Conservation (phyloP, 768 basidiomycete species). For the Neoboletus brunneissimus region DNA sequence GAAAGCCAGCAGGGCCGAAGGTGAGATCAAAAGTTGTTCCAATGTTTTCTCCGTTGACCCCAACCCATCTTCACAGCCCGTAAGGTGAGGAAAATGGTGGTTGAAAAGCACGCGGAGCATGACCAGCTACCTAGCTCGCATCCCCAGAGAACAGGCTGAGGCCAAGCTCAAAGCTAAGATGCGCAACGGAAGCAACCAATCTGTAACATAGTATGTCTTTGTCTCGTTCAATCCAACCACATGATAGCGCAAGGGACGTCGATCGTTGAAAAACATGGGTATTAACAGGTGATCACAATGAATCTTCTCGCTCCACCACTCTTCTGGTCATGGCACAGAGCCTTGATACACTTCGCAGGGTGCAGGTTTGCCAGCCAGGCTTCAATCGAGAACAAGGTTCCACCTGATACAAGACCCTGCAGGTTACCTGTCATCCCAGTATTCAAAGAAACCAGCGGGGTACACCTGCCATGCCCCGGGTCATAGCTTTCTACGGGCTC, state of each 20-base stretch:
- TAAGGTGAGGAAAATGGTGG: slow-evolving; percentile 11
- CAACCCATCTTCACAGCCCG: not conserved
- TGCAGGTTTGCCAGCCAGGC: too few relatives aligned
- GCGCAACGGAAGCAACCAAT: not conserved
- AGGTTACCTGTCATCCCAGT: too few relatives aligned
- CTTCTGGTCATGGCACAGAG: too few relatives aligned
- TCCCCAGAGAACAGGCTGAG: slow-evolving; percentile 10
- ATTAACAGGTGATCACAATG: too few relatives aligned
- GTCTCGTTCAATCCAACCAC: not conserved
- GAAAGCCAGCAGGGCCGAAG: not conserved
- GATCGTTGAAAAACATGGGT: not conserved
- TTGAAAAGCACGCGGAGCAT: slow-evolving; percentile 12
- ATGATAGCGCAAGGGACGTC: not conserved
- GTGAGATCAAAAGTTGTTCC: not conserved
- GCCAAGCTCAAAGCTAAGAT: not conserved
- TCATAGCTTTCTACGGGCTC: too few relatives aligned
- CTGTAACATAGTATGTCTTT: not conserved
- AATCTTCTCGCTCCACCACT: too few relatives aligned
- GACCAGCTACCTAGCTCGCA: slow-evolving; percentile 10
- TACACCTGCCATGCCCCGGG: too few relatives aligned
- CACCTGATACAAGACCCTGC: too few relatives aligned
- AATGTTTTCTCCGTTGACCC: not conserved
- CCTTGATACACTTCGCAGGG: too few relatives aligned
- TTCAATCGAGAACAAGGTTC: too few relatives aligned
- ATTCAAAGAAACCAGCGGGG: too few relatives aligned